Conservation (phyloP, 495 filamentous ascomycete genomes). For the Aspergillus diversus region DNA sequence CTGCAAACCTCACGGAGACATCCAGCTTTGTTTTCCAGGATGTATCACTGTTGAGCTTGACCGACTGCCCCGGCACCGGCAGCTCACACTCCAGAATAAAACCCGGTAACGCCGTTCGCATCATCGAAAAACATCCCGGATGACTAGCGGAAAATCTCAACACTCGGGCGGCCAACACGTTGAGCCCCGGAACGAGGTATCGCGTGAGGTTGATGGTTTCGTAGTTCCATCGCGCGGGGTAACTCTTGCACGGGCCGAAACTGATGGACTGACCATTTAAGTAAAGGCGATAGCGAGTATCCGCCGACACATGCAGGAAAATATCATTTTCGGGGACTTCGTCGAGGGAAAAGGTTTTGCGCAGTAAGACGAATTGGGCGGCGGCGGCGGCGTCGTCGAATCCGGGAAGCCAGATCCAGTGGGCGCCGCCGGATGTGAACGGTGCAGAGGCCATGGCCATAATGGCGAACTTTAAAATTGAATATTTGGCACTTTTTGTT, state of each 20-base stretch:
- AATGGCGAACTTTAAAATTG: too few species aligned
- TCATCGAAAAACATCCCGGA: slow-evolving; percentile 28
- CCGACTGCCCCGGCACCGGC: neutral
- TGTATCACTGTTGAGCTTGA: slow-evolving; percentile 17
- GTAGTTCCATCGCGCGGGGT: slow-evolving; percentile 31
- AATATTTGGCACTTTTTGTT: too few species aligned
- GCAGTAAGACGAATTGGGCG: slow-evolving; percentile 31
- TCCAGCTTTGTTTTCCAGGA: slow-evolving; percentile 29
- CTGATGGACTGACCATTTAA: slow-evolving; percentile 29
- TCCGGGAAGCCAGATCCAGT: slow-evolving; percentile 32
- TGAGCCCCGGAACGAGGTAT: slow-evolving; percentile 20
- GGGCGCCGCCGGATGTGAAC: neutral
- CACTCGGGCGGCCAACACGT: slow-evolving; percentile 29
- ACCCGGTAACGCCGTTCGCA: slow-evolving; percentile 27
- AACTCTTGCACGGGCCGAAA: slow-evolving; percentile 34
- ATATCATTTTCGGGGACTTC: slow-evolving; percentile 5
- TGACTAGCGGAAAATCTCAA: slow-evolving; percentile 27
- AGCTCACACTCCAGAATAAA: slow-evolving; percentile 24
- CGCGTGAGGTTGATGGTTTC: slow-evolving; percentile 33
- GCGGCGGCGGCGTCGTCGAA: slow-evolving; percentile 25
- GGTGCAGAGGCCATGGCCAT: too few species aligned
- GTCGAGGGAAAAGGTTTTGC: slow-evolving; percentile 24
- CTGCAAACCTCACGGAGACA: slow-evolving; percentile 18
- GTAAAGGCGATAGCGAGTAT: slow-evolving; percentile 34
- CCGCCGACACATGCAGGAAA: slow-evolving; percentile 30